Percentiles rank a stretch among this genome's conserved stretches.
These are phyloP conservation scores for Dryas drummondii DNA, from an alignment of 306 rosid genomes.

Conservation along the genomic window DNA sequence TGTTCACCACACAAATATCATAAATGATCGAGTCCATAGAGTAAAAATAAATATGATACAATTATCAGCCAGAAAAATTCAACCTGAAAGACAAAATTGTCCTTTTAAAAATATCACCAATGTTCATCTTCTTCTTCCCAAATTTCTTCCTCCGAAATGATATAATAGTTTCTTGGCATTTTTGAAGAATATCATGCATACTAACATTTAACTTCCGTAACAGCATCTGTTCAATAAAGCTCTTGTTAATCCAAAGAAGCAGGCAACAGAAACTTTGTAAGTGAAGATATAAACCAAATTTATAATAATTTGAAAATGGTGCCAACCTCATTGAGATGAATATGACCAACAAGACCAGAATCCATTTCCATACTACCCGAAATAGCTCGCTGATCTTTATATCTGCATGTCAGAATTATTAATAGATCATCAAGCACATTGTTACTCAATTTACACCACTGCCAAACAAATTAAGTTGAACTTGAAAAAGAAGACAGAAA, in stretches of 20 bases:
- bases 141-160: slow-evolving; percentile 53
- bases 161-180: slow-evolving; percentile 57
- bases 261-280: slow-evolving; percentile 9
- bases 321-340: slow-evolving; percentile 74
- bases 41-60: slow-evolving; percentile 6
- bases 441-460: not conserved
- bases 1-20: not conserved
- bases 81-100: slow-evolving; percentile 57
- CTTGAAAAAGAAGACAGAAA: not conserved
- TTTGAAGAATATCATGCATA: slow-evolving; percentile 48
- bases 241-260: slow-evolving; percentile 21
- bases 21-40: slow-evolving; percentile 12
- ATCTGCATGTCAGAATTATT: slow-evolving; percentile 46
- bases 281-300: slow-evolving; percentile 16
- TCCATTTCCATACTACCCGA: slow-evolving; percentile 35
- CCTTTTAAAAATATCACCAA: slow-evolving; percentile 38
- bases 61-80: slow-evolving; percentile 9
- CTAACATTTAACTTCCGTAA: slow-evolving; percentile 52
- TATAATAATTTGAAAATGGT: slow-evolving; percentile 16
- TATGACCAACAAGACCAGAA: slow-evolving; percentile 89
- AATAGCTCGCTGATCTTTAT: slow-evolving; percentile 39
- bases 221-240: slow-evolving; percentile 48
- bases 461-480: no score
- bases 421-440: not conserved
- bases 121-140: slow-evolving; percentile 59